Base-by-base conservation (phyloP, 371 early-diverging fungal species). In the Encephalitozoon hellem region DNA sequence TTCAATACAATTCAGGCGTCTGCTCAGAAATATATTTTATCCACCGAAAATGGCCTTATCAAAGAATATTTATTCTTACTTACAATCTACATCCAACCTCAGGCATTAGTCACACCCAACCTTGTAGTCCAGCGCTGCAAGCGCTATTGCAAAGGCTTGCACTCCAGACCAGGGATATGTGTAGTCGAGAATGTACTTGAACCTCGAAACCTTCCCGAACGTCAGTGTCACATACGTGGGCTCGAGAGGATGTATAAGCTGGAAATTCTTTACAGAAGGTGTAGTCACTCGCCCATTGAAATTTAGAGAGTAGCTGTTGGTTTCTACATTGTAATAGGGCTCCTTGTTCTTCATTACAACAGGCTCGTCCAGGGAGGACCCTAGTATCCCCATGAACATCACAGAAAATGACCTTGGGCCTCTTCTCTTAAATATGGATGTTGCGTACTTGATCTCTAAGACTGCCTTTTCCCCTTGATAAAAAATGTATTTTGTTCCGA, bases 251-350 rank as follows among this genome's bases (percentile, higher is more conserved):
- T 80, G 76, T 5, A 95, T 91, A 59, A 97, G 89, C 83, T 95
- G 96, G 84, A 97, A 94, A 84, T 95, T 97, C 80, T 95, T 94
- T 39, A 94, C 94, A 4, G 93, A 92, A 6, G 96, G 92, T 79
- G 90, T 83, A 18, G 92, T 90, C 0, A 95, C 94, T 12, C 95
- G 86, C 6, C 93, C 93, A 69, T 90, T 92, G 82, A 95, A 95
- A 80, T 95, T 94, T 18, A 97, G 84, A 0, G 92, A 92, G 86
- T 91, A 95, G 4, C 93, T 90, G 78, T 91, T 90, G 5, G 91
- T 93, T 68, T 94, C 94, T 82, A 90, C 90, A 80, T 88, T 88
- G 86, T 86, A 88, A n/a, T 77, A 77, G 11, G 84, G 84, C 49
- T 79, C 73, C 54, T 82, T 84, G 69, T 84, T 84, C 23, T 28